These are phyloP conservation scores for Bruguiera sexangula DNA, from an alignment of 345 rosid species.

Conservation along the genomic window DNA sequence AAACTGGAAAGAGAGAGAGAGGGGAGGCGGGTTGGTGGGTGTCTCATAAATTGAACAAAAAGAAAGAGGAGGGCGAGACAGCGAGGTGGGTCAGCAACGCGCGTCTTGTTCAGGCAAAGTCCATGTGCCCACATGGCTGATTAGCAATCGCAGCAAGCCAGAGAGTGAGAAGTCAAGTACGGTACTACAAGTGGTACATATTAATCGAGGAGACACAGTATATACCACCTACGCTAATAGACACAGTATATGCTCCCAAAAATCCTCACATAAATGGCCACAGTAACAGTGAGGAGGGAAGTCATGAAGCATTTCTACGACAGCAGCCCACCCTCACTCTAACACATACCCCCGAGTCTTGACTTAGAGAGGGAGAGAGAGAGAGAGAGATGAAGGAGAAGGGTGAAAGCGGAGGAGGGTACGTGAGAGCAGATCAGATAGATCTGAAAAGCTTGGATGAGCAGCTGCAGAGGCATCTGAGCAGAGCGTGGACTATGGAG, in stretches of 20 bases:
- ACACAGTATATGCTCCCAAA: no score
- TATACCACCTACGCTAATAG: neutral
- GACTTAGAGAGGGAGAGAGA: neutral
- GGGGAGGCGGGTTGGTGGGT: neutral
- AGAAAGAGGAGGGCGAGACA: constrained; percentile 1
- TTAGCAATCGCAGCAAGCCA: neutral
- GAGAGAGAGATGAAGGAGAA: constrained; percentile 16
- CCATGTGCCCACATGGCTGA: constrained; percentile 65
- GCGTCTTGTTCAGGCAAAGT: constrained; percentile 48
- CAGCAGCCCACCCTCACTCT: neutral
- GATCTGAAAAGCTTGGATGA: constrained; percentile 39
- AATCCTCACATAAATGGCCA: neutral
- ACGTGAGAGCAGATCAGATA: constrained; percentile 33
- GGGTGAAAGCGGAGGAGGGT: constrained; percentile 27
- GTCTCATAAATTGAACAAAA: neutral
- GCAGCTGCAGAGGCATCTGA: constrained; percentile 29
- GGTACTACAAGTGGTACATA: no score
- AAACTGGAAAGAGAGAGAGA: neutral
- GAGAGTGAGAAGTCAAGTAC: neutral
- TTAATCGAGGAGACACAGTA: neutral
- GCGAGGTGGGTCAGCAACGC: constrained; percentile 45
- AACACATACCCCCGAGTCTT: neutral
- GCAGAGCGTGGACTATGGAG: constrained; percentile 26
- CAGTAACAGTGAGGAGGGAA: neutral
- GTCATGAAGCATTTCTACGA: neutral